Evolutionary conservation across 2,329 filamentous ascomycete genomes (phyloP).

Genomic region (Colletotrichum filicis): DNA sequence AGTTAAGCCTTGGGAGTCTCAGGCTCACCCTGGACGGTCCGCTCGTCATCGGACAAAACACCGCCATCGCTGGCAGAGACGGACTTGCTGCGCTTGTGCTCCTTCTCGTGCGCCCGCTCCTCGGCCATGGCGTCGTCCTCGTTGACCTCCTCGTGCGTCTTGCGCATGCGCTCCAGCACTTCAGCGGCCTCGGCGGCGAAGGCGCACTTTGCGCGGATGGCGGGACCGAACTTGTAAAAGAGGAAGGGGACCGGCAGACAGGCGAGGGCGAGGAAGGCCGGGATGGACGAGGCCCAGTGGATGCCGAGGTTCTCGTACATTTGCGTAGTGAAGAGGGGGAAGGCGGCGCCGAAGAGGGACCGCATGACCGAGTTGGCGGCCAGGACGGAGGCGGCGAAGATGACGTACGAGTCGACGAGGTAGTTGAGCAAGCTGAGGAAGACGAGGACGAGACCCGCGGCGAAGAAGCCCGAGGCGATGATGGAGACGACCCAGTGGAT

Average conservation of each 20-base stretch:
- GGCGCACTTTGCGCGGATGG: slow-evolving; percentile 64
- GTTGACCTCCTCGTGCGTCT: slow-evolving; percentile 32
- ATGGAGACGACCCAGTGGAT: slow-evolving; percentile 63
- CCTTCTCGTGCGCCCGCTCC: slow-evolving; percentile 31
- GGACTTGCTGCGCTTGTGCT: slow-evolving; percentile 10
- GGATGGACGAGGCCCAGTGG: slow-evolving; percentile 80
- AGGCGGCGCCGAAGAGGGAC: slow-evolving; percentile 77
- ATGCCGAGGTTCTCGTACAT: slow-evolving; percentile 72
- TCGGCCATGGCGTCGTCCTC: slow-evolving; percentile 35
- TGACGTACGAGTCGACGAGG: slow-evolving; percentile 65
- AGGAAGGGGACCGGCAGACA: slow-evolving; percentile 81
- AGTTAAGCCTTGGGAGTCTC: slow-evolving; percentile 4
- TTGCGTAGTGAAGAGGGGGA: slow-evolving; percentile 76
- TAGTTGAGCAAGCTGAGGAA: slow-evolving; percentile 67
- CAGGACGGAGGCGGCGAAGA: slow-evolving; percentile 80
- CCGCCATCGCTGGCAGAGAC: slow-evolving; percentile 6
- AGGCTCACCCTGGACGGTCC: slow-evolving; percentile 23
- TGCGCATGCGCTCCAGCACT: slow-evolving; percentile 61
- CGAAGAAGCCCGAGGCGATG: slow-evolving; percentile 47
- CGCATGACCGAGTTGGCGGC: slow-evolving; percentile 79
- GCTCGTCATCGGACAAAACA: slow-evolving; percentile 33
- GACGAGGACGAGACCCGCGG: slow-evolving; percentile 57
- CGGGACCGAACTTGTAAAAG: slow-evolving; percentile 75
- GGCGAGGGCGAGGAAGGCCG: slow-evolving; percentile 77
- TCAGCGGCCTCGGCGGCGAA: slow-evolving; percentile 68